Base-by-base conservation (phyloP, 306 rosid species). In the Ziziphus jujuba region DNA sequence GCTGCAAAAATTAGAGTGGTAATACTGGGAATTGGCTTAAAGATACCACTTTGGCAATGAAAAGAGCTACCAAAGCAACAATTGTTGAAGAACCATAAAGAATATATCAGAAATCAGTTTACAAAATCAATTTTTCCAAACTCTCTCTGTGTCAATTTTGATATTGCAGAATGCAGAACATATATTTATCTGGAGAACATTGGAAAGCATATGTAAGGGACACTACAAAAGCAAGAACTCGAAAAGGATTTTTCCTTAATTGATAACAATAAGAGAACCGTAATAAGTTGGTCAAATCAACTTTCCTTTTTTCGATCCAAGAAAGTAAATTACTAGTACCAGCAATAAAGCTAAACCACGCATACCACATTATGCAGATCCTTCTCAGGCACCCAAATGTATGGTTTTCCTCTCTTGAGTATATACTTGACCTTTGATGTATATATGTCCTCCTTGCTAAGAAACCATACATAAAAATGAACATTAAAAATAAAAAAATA, bases 341-440 rank as follows among this genome's bases (percentile, higher is more conserved):
- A 31, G 25, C 0, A 4, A 66, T 11, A 44, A 72, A 36, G 45
- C 20, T 1, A 58, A 23, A 66, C 35, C 17, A 64, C 34, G 59
- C 74, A 56, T 84, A 92, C 98, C 96, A 87, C 85, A 76, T 86
- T 87, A 72, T 92, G 98, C 67, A 89, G 77, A 68, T 87, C 96
- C 40, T 81, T 79, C 73, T 89, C 91, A 0, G 91, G 90, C 49
- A 92, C 88, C 98, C 98, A 92, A 64, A 90, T 73, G 75, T 86
- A 90, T 24, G 96, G 98, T 67, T 86, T 87, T 50, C 98, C 98
- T 75, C 77, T 86, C 72, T 61, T 86, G 52, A 82, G 35, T 44
- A 90, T 80, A 79, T 92, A 92, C 59, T 81, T 88, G n/a, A 92
- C 83, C 81, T 84, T 87, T 36, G 98, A 90, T 9, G 91, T 79